Evolutionary conservation across 495 filamentous ascomycete species (phyloP).

Genomic region (Bombardia bombarda): DNA sequence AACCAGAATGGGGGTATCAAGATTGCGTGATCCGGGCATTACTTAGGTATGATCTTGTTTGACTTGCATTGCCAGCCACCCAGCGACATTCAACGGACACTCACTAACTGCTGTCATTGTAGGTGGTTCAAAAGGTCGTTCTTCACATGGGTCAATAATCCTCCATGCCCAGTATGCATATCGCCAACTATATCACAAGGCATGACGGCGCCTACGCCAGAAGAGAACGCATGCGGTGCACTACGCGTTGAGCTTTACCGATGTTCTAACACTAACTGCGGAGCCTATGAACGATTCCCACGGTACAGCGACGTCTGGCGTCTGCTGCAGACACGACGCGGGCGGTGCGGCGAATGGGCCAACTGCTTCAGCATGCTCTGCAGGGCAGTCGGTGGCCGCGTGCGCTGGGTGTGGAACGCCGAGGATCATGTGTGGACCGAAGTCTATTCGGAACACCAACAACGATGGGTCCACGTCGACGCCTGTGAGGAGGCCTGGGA

Average conservation of each 20-base stretch:
- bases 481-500: conserved; percentile 94
- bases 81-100: not conserved
- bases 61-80: not conserved
- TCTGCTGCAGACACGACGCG: conserved; percentile 73
- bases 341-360: conserved; percentile 90
- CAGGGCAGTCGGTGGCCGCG: conserved; percentile 79
- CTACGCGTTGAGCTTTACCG: conserved; percentile 81
- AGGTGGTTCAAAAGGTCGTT: conserved; percentile 96
- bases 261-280: conserved; percentile 65
- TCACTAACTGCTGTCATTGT: conserved; percentile 18
- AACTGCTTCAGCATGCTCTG: conserved; percentile 99
- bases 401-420: conserved; percentile 97
- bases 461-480: conserved; percentile 96
- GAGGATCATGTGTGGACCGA: conserved; percentile 99
- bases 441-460: conserved; percentile 88
- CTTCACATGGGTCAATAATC: conserved; percentile 96
- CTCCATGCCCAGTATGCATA: conserved; percentile 69
- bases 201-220: conserved; percentile 73
- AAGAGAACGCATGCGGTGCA: conserved; percentile 82
- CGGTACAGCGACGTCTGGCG: conserved; percentile 96
- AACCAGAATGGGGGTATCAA: conserved; percentile 94
- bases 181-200: conserved; percentile 78
- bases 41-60: conserved; percentile 50
- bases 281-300: conserved; percentile 78
- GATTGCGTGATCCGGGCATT: conserved; percentile 92